phyloP scores from a whole-genome alignment of 805 yeast genomes.

The Starmerella geochares region DNA sequence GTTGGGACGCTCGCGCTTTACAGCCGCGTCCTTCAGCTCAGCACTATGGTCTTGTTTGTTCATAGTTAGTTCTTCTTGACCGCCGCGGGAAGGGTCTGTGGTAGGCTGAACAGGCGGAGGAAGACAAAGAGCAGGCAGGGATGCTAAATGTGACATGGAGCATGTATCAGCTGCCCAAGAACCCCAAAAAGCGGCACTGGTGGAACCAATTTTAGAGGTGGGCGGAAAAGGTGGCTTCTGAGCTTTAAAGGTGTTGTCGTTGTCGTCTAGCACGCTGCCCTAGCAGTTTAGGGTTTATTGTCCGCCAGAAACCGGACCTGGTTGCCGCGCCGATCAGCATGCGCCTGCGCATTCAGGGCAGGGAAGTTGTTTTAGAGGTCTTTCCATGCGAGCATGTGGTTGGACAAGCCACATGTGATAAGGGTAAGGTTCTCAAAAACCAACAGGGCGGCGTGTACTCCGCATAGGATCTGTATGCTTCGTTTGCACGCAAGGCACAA shows the following conservation, averaged over 20 bases:
- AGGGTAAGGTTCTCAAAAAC: not conserved
- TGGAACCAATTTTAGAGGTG: not conserved
- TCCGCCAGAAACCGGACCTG: conserved; percentile 4
- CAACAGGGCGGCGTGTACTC: not conserved
- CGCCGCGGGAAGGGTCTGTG: not conserved
- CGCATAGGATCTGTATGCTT: conserved; percentile 1
- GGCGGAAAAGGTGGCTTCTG: not conserved
- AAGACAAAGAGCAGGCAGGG: not conserved
- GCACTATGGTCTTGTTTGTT: not conserved
- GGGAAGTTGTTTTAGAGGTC: not conserved
- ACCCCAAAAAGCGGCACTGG: not conserved
- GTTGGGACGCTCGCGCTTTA: not conserved
- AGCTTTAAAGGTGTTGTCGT: conserved; percentile 4
- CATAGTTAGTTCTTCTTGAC: not conserved
- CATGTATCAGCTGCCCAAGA: not conserved
- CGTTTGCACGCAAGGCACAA: conserved; percentile 5
- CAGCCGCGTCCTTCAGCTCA: not conserved
- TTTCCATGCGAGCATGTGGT: not conserved
- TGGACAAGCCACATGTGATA: not conserved
- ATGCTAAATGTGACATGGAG: conserved; percentile 2
- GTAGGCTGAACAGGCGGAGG: conserved; percentile 4
- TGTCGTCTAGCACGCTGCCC: not conserved
- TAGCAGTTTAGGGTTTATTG: not conserved
- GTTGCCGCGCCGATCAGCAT: conserved; percentile 6
- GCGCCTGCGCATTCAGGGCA: not conserved